Evolutionary conservation across 495 filamentous ascomycete species (phyloP), one percentile per base, ranked within the genome.

Genomic region (Chaetomium tenue): DNA sequence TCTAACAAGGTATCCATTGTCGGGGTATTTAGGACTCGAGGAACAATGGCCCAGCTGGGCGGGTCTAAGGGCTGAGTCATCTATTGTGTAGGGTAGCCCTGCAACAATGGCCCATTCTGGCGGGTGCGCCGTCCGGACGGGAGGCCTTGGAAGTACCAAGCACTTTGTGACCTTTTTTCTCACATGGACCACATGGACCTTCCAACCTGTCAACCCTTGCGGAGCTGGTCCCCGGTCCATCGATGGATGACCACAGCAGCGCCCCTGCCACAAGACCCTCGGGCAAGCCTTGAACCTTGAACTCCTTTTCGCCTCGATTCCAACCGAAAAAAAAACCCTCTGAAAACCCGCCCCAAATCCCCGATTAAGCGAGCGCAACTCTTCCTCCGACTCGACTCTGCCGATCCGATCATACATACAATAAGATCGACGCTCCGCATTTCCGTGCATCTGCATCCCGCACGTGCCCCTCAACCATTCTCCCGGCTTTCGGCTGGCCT

Each of bases 381-480:
- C 57, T 15, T n/a, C 23, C 18, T 46, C 25, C 23, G 40, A 60
- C 28, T 37, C 28, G 28, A 44, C 7, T 55, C 39, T 37, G 26
- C 37, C 46, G 46, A 54, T 54, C 30, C 18, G 39, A 62, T 22
- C 50, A 28, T 50, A 50, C 50, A 28, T 50, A 50, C 57, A 22
- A 47, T 37, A 25, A 40, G 59, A 61, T 61, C 59, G 59, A 40
- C 59, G 18, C 5, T 48, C 57, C 57, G 57, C 57, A 59, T 48
- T 48, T 48, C 26, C 58, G 46, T 60, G 58, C 58, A 42, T 37
- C 59, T 61, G 59, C 47, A 61, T 18, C 7, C 33, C 47, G 59
- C 59, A 61, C 59, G 59, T 42, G 48, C 59, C 59, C 44, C 26
- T 30, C 23, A 18, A 20, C 57, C 40, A 20, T 48, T 59, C 42